Conservation (phyloP, 768 basidiomycete genomes). For the Lepiota brunneoincarnata region DNA sequence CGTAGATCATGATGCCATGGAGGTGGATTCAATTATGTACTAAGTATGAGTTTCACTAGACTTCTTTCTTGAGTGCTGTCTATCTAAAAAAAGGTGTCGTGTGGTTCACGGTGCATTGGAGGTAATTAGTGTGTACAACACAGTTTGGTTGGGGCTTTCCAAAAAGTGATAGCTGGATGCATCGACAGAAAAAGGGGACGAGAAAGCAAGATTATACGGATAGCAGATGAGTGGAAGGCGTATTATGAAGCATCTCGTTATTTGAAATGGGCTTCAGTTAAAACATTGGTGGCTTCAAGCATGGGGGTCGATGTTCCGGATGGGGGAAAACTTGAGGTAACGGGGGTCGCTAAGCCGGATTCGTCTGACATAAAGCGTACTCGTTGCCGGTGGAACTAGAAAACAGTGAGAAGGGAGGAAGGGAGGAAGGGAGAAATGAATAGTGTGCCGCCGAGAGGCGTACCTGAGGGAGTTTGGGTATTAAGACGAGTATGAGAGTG, state of each 20-base stretch:
- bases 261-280: conserved; percentile 17
- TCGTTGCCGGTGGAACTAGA: conserved; percentile 77
- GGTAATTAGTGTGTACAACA: conserved; percentile 10
- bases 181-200: not conserved
- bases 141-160: not conserved
- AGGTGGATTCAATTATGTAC: conserved; percentile 3
- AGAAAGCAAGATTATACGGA: not conserved
- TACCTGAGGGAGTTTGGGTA: conserved; percentile 96
- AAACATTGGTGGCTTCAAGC: conserved; percentile 18
- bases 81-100: not conserved
- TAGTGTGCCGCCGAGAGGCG: conserved; percentile 17
- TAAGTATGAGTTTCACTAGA: not conserved
- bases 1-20: not conserved
- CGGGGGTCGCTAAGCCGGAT: conserved; percentile 67
- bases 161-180: not conserved
- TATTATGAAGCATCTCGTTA: not conserved
- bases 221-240: not conserved
- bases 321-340: conserved; percentile 53
- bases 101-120: conserved; percentile 3
- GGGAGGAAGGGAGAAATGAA: conserved; percentile 8
- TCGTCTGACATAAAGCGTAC: conserved; percentile 68
- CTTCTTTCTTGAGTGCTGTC: no score
- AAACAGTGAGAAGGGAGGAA: conserved; percentile 1
- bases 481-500: conserved; percentile 74
- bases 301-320: conserved; percentile 47